phyloP scores from a whole-genome alignment of 768 basidiomycete genomes.

The Jaapia argillacea region DNA sequence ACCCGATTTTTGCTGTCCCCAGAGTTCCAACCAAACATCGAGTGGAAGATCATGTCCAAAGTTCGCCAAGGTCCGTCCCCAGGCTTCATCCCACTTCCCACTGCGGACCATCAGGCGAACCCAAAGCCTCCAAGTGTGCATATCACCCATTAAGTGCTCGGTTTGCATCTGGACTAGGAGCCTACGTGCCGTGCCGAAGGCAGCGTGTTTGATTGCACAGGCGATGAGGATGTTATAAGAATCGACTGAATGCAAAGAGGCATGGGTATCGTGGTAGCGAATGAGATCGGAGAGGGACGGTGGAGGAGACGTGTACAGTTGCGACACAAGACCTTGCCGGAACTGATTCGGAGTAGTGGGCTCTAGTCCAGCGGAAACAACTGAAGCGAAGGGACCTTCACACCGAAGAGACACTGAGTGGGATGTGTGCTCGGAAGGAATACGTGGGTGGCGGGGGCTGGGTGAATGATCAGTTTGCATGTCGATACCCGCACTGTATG shows the following conservation, averaged over 20 bases:
- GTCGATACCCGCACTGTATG: too few relatives aligned
- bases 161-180: slow-evolving; percentile 39
- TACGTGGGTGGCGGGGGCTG: too few relatives aligned
- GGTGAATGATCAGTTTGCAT: too few relatives aligned
- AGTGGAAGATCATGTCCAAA: too few relatives aligned
- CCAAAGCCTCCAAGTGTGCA: slow-evolving; percentile 47
- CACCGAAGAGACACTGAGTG: neutral
- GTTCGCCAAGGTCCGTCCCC: too few relatives aligned
- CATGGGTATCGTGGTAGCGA: slow-evolving; percentile 34
- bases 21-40: too few relatives aligned
- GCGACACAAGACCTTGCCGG: slow-evolving; percentile 28
- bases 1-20: too few relatives aligned
- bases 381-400: neutral
- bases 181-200: slow-evolving; percentile 33
- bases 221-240: slow-evolving; percentile 36
- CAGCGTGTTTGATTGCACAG: slow-evolving; percentile 40
- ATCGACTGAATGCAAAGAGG: slow-evolving; percentile 22
- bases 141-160: slow-evolving; percentile 30
- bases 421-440: too few relatives aligned
- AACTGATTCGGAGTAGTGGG: slow-evolving; percentile 5
- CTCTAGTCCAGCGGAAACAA: neutral
- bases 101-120: slow-evolving; percentile 46
- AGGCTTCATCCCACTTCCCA: slow-evolving; percentile 50
- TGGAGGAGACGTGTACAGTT: slow-evolving; percentile 22
- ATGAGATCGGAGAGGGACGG: slow-evolving; percentile 28